Conservation (phyloP, 306 rosid genomes). For the Lotus japonicus region DNA sequence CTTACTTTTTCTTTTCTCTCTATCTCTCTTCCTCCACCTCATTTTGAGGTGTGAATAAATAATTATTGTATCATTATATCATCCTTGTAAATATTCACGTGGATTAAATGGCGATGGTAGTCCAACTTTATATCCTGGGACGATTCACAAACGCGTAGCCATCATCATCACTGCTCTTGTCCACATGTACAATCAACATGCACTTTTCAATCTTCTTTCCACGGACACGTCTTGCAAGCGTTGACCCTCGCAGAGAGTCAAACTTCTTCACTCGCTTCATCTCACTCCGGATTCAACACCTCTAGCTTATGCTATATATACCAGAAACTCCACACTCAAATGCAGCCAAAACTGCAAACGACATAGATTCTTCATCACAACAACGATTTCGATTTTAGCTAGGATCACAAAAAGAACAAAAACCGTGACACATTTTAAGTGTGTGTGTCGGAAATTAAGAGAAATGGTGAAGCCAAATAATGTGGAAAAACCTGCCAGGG, state of each 20-base stretch:
- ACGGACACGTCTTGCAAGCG: constrained; percentile 32
- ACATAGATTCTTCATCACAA: neutral
- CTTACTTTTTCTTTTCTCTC: too few relatives aligned
- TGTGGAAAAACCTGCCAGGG: neutral
- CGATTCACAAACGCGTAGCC: neutral
- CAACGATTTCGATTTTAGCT: too few relatives aligned
- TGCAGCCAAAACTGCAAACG: neutral
- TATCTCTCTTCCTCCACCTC: too few relatives aligned
- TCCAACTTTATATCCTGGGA: neutral
- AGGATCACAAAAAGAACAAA: neutral
- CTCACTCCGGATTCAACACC: neutral
- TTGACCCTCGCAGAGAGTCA: constrained; percentile 31
- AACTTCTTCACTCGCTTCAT: constrained; percentile 18
- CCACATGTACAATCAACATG: too few relatives aligned
- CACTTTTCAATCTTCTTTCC: neutral
- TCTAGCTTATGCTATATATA: neutral
- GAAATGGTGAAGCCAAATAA: constrained; percentile 34
- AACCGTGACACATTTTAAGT: too few relatives aligned
- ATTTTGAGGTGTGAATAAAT: too few relatives aligned
- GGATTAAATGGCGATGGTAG: neutral
- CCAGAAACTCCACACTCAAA: neutral
- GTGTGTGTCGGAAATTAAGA: too few relatives aligned
- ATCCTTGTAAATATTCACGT: neutral
- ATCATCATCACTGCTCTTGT: neutral
- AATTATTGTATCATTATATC: too few relatives aligned